Evolutionary conservation across 2,329 filamentous ascomycete genomes (phyloP), one percentile per base, ranked within the genome.

Genomic region (Chaetothyriales sp.): DNA sequence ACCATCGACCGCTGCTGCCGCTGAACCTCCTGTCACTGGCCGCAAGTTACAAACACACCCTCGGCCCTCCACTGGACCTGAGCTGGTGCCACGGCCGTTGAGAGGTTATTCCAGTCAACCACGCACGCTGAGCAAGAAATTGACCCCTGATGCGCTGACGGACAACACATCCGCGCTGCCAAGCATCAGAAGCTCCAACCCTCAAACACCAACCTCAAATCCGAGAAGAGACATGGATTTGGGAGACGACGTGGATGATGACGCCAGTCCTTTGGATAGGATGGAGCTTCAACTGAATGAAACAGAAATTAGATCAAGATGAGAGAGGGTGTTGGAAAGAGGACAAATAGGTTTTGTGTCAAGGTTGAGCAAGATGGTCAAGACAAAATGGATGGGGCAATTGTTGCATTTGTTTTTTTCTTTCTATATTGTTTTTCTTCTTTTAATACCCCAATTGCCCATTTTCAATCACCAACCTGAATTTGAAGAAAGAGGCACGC

Each of bases 211-310:
- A 56, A 40, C 65, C 69, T 70, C 70, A 28, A 67, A 62, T 28
- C 75, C 40, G 72, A 73, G 58, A 72, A 73, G 46, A 75, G 13
- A 69, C 59, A 81, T 81, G 56, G 79, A 82, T 59, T 73, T 73
- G 56, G 78, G 81, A 59, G 78, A 78, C 1, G 76, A 80, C 43
- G 51, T 60, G 28, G 58, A 60, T 44, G 58, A 60, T 4, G 58
- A 60, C 46, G 58, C 58, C 9, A 57, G 56, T 10, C 53, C 56
- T 4, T 47, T 60, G 4, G 52, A 57, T 18, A 25, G 22, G 53
- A 18, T 25, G 33, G 28, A 49, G n/a, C 8, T 20, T 25, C 33
- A 49, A 20, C 15, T 29, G 4, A 18, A 22, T 10, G 44, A 33
- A 25, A 43, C 18, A 22, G 18, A 45, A 45, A 22, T 10, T 22